Conservation (phyloP, 2,329 filamentous ascomycete species). For the Trichoderma sp. region DNA sequence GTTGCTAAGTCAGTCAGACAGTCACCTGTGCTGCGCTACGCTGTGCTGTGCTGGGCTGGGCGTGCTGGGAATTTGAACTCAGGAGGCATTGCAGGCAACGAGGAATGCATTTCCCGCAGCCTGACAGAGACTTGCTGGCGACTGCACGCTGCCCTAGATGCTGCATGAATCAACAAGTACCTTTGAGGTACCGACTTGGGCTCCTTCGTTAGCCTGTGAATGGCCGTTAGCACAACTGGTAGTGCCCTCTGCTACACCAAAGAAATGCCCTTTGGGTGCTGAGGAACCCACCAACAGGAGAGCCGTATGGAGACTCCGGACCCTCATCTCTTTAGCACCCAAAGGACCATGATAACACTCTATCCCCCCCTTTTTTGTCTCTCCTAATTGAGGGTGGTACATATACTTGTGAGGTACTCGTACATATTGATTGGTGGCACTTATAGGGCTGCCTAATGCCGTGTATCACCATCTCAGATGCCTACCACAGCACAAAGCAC, state of each 20-base stretch:
- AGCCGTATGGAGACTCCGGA: neutral
- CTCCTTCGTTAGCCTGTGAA: neutral
- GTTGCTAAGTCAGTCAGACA: constrained; percentile 19
- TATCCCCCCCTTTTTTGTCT: neutral
- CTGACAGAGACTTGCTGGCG: neutral
- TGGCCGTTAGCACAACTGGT: constrained; percentile 5
- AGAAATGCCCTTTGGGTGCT: neutral
- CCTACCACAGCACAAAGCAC: neutral
- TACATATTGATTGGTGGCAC: neutral
- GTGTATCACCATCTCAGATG: neutral
- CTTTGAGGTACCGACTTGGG: neutral
- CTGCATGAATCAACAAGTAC: neutral
- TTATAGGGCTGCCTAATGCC: neutral
- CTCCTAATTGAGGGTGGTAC: neutral
- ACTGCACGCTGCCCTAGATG: neutral
- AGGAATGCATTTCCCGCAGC: constrained; percentile 1
- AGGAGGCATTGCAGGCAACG: constrained; percentile 17
- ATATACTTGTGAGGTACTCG: neutral
- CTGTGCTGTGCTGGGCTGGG: neutral
- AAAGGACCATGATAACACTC: neutral
- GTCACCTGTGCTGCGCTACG: neutral
- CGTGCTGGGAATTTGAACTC: constrained; percentile 9
- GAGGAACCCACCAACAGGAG: constrained; percentile 4
- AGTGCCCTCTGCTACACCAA: neutral
- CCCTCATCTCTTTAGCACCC: neutral